Conservation (phyloP, 2,329 filamentous ascomycete genomes). For the Lachnellula arida region DNA sequence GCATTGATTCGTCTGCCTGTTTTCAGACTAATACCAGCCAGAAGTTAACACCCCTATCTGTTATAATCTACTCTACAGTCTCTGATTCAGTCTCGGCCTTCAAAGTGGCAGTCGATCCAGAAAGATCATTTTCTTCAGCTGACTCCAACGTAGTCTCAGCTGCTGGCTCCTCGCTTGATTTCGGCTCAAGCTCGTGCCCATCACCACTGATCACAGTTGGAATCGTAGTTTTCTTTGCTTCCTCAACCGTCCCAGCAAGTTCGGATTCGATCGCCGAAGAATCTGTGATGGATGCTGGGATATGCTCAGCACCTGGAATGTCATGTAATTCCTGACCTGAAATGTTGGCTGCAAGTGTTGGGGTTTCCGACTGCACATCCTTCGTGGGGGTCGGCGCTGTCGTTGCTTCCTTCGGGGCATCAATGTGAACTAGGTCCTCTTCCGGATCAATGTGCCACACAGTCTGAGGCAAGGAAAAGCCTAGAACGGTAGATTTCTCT, state of each 20-base stretch:
- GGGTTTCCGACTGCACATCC: slow-evolving; percentile 17
- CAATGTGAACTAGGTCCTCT: slow-evolving; percentile 35
- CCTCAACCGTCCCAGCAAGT: slow-evolving; percentile 13
- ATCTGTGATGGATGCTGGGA: background rate
- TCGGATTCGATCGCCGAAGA: slow-evolving; percentile 15
- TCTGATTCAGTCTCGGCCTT: slow-evolving; percentile 13
- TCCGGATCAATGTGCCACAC: slow-evolving; percentile 40
- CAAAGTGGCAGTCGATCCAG: slow-evolving; percentile 21
- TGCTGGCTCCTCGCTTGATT: slow-evolving; percentile 15
- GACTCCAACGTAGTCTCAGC: slow-evolving; percentile 7
- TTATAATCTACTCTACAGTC: slow-evolving; percentile 21
- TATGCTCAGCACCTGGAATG: slow-evolving; percentile 14
- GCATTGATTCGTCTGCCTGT: background rate
- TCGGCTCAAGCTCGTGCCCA: slow-evolving; percentile 11
- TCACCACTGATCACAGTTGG: slow-evolving; percentile 3
- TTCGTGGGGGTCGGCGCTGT: slow-evolving; percentile 8
- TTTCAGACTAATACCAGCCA: background rate
- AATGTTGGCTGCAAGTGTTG: slow-evolving; percentile 24
- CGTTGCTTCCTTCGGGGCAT: slow-evolving; percentile 11
- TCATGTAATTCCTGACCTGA: slow-evolving; percentile 22
- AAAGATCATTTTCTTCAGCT: slow-evolving; percentile 19
- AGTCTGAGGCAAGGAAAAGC: slow-evolving; percentile 33
- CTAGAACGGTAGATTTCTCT: slow-evolving; percentile 13
- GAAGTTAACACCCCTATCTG: background rate
- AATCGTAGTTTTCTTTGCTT: slow-evolving; percentile 12